Evolutionary conservation across 2,329 filamentous ascomycete genomes (phyloP).

Genomic region (Colletotrichum ledebouriae): DNA sequence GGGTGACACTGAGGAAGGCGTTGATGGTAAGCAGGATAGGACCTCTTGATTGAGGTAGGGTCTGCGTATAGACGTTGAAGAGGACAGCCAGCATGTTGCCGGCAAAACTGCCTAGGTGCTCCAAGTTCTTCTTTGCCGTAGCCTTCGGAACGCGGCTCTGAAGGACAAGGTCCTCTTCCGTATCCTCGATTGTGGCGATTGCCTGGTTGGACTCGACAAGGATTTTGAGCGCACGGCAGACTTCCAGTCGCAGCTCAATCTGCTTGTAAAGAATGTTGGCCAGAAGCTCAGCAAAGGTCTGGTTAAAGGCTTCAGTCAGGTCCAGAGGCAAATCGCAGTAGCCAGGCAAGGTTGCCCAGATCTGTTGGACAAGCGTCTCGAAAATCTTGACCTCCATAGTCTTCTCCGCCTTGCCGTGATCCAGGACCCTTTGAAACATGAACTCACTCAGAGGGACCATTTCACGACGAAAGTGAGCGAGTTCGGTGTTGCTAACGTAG

Average conservation of each 20-base stretch:
- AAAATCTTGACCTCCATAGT: slow-evolving; percentile 98
- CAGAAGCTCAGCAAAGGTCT: slow-evolving; percentile 88
- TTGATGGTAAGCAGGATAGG: slow-evolving; percentile 96
- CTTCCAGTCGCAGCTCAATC: slow-evolving; percentile 84
- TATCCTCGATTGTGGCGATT: slow-evolving; percentile 77
- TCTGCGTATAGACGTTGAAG: slow-evolving; percentile 99
- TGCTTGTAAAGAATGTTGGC: slow-evolving; percentile 95
- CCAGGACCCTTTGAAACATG: slow-evolving; percentile 89
- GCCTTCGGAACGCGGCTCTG: slow-evolving; percentile 83
- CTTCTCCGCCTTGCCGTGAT: slow-evolving; percentile 86
- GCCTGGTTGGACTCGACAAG: slow-evolving; percentile 93
- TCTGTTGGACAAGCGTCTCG: slow-evolving; percentile 94
- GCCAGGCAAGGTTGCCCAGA: slow-evolving; percentile 92
- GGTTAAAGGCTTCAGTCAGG: slow-evolving; percentile 81
- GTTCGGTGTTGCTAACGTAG: slow-evolving; percentile 87
- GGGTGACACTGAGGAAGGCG: slow-evolving; percentile 90
- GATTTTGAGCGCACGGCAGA: slow-evolving; percentile 88
- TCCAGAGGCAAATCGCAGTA: slow-evolving; percentile 96
- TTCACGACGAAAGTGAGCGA: slow-evolving; percentile 87
- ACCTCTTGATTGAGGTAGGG: slow-evolving; percentile 89
- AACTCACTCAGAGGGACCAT: slow-evolving; percentile 90
- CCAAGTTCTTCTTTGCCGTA: slow-evolving; percentile 82
- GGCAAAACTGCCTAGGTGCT: slow-evolving; percentile 83
- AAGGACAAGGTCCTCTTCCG: slow-evolving; percentile 79
- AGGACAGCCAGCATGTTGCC: slow-evolving; percentile 93